Conservation (phyloP, 345 rosid genomes). For the Arabidopsis suecica region DNA sequence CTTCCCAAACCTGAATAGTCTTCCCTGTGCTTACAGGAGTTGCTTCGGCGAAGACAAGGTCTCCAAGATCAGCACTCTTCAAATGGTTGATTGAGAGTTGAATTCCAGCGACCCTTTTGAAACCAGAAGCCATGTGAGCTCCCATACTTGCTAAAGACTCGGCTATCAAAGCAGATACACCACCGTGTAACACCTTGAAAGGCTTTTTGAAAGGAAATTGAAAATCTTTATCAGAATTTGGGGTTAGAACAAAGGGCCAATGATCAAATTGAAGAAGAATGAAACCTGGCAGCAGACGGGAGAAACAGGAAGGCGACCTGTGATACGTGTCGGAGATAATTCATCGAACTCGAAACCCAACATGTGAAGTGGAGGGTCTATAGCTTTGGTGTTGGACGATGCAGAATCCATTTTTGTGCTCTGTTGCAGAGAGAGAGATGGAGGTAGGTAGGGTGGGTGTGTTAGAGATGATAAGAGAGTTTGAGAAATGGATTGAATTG, state of each 20-base stretch:
- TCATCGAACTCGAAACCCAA: slow-evolving; percentile 69
- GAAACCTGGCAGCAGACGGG: slow-evolving; percentile 66
- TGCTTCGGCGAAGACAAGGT: slow-evolving; percentile 72
- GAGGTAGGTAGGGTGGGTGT: not conserved
- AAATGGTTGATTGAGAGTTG: slow-evolving; percentile 84
- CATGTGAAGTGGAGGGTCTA: slow-evolving; percentile 55
- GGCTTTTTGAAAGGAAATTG: slow-evolving; percentile 53
- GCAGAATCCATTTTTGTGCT: slow-evolving; percentile 33
- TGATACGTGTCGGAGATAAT: slow-evolving; percentile 56
- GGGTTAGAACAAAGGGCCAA: not conserved
- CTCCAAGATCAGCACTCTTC: slow-evolving; percentile 80
- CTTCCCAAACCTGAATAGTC: slow-evolving; percentile 96
- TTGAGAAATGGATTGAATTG: slow-evolving; percentile 1
- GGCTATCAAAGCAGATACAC: slow-evolving; percentile 88
- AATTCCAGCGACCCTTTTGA: slow-evolving; percentile 79
- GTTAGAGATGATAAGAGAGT: slow-evolving; percentile 8
- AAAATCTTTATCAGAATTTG: not conserved
- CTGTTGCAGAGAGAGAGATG: slow-evolving; percentile 24
- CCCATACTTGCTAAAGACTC: slow-evolving; percentile 91
- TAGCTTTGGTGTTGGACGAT: slow-evolving; percentile 49
- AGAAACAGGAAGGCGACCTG: slow-evolving; percentile 73
- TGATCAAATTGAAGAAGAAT: not conserved
- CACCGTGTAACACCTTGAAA: slow-evolving; percentile 94
- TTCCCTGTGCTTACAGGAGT: slow-evolving; percentile 66
- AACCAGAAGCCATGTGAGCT: slow-evolving; percentile 85